Evolutionary conservation across 164 flowering plant species (phyloP).

Genomic region (Stephania yunnanensis): DNA sequence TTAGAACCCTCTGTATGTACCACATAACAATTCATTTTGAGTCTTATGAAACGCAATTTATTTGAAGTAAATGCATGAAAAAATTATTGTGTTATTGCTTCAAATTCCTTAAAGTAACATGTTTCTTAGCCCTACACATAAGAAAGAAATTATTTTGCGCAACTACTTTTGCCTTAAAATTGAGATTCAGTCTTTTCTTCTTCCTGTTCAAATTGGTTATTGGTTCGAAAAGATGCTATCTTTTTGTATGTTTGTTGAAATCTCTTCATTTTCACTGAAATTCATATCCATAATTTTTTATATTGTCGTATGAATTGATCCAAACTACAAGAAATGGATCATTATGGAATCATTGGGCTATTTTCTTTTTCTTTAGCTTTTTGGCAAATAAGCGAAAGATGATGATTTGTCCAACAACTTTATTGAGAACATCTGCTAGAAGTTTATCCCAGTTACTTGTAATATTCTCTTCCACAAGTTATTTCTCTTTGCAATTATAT

Average conservation of each 20-base stretch:
- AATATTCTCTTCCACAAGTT: slow-evolving; percentile 17
- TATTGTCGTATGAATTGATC: neutral
- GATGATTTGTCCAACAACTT: slow-evolving; percentile 78
- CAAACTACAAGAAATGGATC: neutral
- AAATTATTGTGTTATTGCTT: neutral
- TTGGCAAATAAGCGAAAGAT: slow-evolving; percentile 72
- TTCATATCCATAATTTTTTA: too few species aligned
- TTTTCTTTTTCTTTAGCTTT: slow-evolving; percentile 40
- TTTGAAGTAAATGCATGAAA: too few species aligned
- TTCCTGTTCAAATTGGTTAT: too few species aligned
- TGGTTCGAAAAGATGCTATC: too few species aligned
- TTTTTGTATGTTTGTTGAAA: too few species aligned
- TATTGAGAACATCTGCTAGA: slow-evolving; percentile 88
- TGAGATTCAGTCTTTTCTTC: too few species aligned
- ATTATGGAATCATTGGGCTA: neutral
- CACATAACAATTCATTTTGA: too few species aligned
- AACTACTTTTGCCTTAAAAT: neutral
- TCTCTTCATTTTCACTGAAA: too few species aligned
- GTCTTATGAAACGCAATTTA: too few species aligned
- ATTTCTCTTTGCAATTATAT: neutral
- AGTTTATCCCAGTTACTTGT: slow-evolving; percentile 85
- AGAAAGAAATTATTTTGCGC: neutral
- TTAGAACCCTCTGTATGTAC: too few species aligned
- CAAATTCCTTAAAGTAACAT: neutral
- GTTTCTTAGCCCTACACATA: neutral